phyloP scores from a whole-genome alignment of 192 early-diverging fungal genomes.

The Linnemannia exigua region DNA sequence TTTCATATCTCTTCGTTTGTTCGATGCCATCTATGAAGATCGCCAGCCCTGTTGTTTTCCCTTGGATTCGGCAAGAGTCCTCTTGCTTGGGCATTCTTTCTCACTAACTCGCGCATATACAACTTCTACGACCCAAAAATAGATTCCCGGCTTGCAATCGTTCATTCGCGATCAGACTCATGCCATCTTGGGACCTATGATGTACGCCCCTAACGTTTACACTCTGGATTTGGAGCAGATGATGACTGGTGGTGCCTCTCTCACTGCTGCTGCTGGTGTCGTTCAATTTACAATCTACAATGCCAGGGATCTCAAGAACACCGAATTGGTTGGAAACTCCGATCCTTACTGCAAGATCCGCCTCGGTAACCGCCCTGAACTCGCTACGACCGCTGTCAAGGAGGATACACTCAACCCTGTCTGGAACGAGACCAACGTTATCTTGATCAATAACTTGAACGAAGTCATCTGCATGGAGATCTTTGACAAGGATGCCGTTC shows the following conservation, averaged over 20 bases:
- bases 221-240: conserved; percentile 84
- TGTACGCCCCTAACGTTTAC: conserved; percentile 88
- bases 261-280: conserved; percentile 87
- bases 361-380: conserved; percentile 76
- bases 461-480: conserved; percentile 85
- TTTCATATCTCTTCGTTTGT: background rate
- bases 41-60: background rate
- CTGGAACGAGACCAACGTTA: conserved; percentile 86
- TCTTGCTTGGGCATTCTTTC: background rate
- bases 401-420: conserved; percentile 80
- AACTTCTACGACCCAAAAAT: conserved; percentile 20
- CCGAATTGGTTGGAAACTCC: conserved; percentile 87
- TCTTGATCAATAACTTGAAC: conserved; percentile 82
- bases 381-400: conserved; percentile 74
- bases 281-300: conserved; percentile 83
- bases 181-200: conserved; percentile 82
- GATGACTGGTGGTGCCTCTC: conserved; percentile 72
- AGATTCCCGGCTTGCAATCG: conserved; percentile 85
- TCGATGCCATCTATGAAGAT: conserved; percentile 4
- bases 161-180: conserved; percentile 84
- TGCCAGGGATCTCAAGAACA: conserved; percentile 87
- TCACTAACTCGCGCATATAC: too few relatives aligned
- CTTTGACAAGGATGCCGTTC: conserved; percentile 84
- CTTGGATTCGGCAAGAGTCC: background rate
- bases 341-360: conserved; percentile 90